Evolutionary conservation across 805 yeast genomes (phyloP), one percentile per base, ranked within the genome.

Genomic region (Candida loeiensis): DNA sequence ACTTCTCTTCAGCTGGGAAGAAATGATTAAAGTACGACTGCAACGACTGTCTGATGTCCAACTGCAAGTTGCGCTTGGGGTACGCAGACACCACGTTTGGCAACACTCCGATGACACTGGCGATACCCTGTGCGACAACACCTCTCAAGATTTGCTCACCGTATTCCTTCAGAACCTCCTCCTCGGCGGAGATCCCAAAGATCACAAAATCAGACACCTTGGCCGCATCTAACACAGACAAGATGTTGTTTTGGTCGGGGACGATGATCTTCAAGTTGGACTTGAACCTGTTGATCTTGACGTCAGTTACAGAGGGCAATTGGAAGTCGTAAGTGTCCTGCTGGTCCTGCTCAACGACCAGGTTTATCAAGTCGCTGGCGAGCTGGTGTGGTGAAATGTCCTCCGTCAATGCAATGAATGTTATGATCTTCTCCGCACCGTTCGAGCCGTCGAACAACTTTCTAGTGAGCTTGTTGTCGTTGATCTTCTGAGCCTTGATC

Each of bases 101-200:
- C 19, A 90, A 77, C 8, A 86, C 87, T 20, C 95, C 93, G 41
- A 84, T 66, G 1, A 80, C 81, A 3, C 88, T 77, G 0, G 95
- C 82, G 11, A 90, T 83, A 70, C 98, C 98, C 66, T 95, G 99
- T 11, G 90, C 76, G 54, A 86, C 88, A 25, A 90, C 74, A 2
- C 96, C 86, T 63, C 98, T 79, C 41, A 93, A 71, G 20, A 90
- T 79, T 54, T 87, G 90, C 64, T 93, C 99, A 36, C 98, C 98
- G 51, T 79, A 76, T 28, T 73, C 74, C 34, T 72, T 69, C 49
- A 83, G 89, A 39, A 91, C 91, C 64, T 93, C 98, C 36, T 80
- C 76, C 14, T 77, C 69, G 6, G 96, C 95, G 42, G 96, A 87
- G 30, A 93, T 67, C n/a, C 90, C 95, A 59, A 93, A 85, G 1